phyloP scores from a whole-genome alignment of 805 yeast genomes.

The Brettanomyces custersianus region DNA sequence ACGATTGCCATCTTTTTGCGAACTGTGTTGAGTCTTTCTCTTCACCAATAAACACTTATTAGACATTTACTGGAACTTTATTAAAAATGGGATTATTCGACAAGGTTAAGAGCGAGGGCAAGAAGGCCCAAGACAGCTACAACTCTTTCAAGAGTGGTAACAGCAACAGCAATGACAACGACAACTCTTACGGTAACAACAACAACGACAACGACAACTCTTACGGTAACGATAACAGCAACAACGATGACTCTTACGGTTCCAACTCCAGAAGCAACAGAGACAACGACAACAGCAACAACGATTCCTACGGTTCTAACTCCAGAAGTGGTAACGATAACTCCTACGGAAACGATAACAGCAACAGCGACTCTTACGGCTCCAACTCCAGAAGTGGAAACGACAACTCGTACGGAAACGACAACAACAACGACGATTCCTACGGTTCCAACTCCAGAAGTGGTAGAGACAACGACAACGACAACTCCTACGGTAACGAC shows the following conservation, averaged over 20 bases:
- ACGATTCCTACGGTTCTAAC: conserved; percentile 18
- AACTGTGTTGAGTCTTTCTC: too few species aligned
- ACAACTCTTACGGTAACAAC: conserved; percentile 22
- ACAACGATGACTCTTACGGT: conserved; percentile 16
- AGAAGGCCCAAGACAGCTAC: conserved; percentile 22
- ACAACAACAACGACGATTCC: conserved; percentile 13
- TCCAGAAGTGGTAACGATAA: conserved; percentile 12
- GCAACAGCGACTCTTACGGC: conserved; percentile 27
- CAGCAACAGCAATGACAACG: conserved; percentile 11
- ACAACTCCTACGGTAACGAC: conserved; percentile 20
- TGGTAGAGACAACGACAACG: conserved; percentile 14
- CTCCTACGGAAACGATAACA: conserved; percentile 17
- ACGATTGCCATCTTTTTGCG: too few species aligned
- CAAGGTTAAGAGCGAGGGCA: conserved; percentile 25
- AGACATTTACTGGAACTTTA: too few species aligned
- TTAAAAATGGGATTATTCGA: conserved; percentile 37
- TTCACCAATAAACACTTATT: too few species aligned
- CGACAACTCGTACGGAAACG: conserved; percentile 17
- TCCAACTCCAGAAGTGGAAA: conserved; percentile 15
- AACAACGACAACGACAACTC: conserved; percentile 14
- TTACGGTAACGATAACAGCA: conserved; percentile 14
- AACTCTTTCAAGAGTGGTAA: conserved; percentile 13
- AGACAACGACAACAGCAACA: conserved; percentile 19
- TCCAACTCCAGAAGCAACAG: conserved; percentile 13
- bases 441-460: conserved; percentile 22